Percentiles rank a stretch among this genome's conserved stretches.
These are phyloP conservation scores for Penicillium lividum DNA, from an alignment of 495 filamentous ascomycete genomes.

Conservation along the genomic window DNA sequence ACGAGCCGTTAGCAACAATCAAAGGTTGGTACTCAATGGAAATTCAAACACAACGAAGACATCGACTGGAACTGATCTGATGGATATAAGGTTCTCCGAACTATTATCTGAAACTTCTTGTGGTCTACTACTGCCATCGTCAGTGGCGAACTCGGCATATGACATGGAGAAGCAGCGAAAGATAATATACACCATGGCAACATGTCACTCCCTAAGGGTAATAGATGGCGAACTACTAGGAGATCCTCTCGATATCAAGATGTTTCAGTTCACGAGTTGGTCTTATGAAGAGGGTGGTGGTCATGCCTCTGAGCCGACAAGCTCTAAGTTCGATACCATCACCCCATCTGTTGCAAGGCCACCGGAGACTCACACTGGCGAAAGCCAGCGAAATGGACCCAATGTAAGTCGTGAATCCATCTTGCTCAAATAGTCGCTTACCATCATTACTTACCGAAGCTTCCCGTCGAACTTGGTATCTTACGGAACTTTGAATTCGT, in stretches of 20 bases:
- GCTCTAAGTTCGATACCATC: constrained; percentile 64
- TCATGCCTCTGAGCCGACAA: constrained; percentile 48
- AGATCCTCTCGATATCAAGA: constrained; percentile 95
- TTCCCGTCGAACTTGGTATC: constrained; percentile 75
- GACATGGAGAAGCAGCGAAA: constrained; percentile 67
- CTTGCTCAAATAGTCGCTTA: background rate
- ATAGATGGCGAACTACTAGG: constrained; percentile 88
- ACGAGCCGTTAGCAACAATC: constrained; percentile 67
- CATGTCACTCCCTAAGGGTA: constrained; percentile 86
- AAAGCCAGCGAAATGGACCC: constrained; percentile 21
- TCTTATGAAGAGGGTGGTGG: constrained; percentile 78
- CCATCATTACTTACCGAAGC: constrained; percentile 20
- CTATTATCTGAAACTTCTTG: constrained; percentile 54
- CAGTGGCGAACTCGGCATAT: constrained; percentile 52
- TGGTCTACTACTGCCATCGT: constrained; percentile 47
- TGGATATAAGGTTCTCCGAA: constrained; percentile 57
- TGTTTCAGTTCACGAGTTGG: constrained; percentile 98
- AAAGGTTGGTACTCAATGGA: constrained; percentile 32
- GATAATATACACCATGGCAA: constrained; percentile 91
- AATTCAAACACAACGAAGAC: background rate
- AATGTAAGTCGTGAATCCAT: constrained; percentile 22
- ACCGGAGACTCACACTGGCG: constrained; percentile 30
- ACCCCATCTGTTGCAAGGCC: constrained; percentile 83
- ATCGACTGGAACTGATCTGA: constrained; percentile 15
- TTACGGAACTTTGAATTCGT: constrained; percentile 92